Conservation (phyloP, 257 asterid species). For the Rehmannia glutinosa region DNA sequence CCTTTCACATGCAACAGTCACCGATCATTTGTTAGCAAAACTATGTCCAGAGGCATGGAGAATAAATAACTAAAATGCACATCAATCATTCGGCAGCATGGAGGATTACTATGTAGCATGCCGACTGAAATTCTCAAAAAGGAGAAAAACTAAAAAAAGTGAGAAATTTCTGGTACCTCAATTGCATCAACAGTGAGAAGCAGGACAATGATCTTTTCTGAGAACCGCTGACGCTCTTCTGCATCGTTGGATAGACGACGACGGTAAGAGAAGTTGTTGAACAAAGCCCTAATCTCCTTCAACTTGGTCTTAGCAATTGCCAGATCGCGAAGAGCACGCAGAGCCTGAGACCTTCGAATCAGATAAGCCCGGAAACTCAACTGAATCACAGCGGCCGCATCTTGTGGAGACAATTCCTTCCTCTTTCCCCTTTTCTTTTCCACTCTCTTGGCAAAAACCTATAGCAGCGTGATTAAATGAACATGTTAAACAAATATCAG, state of each 20-base stretch:
- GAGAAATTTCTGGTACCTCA: constrained; percentile 45
- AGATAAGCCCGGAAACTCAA: constrained; percentile 55
- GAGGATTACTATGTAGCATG: too few species aligned
- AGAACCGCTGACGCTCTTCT: constrained; percentile 76
- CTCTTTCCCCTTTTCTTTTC: constrained; percentile 56
- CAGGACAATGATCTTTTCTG: constrained; percentile 69
- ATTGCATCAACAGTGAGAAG: constrained; percentile 81
- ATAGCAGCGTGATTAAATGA: neutral
- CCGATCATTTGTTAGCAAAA: neutral
- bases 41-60: neutral
- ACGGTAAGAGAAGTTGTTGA: constrained; percentile 74
- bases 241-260: constrained; percentile 49
- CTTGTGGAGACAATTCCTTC: constrained; percentile 48
- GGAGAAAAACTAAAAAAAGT: too few species aligned
- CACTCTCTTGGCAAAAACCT: constrained; percentile 67
- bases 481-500: neutral
- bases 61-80: too few species aligned
- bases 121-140: too few species aligned
- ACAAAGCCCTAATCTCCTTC: constrained; percentile 65
- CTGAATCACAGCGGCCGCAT: constrained; percentile 61
- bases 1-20: neutral
- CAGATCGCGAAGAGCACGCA: constrained; percentile 69
- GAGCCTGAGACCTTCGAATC: constrained; percentile 56
- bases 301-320: constrained; percentile 72
- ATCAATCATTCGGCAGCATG: too few species aligned